Evolutionary conservation across 208 protist genomes (phyloP), one percentile per base, ranked within the genome.

Genomic region (Acanthamoeba rhysodes): DNA sequence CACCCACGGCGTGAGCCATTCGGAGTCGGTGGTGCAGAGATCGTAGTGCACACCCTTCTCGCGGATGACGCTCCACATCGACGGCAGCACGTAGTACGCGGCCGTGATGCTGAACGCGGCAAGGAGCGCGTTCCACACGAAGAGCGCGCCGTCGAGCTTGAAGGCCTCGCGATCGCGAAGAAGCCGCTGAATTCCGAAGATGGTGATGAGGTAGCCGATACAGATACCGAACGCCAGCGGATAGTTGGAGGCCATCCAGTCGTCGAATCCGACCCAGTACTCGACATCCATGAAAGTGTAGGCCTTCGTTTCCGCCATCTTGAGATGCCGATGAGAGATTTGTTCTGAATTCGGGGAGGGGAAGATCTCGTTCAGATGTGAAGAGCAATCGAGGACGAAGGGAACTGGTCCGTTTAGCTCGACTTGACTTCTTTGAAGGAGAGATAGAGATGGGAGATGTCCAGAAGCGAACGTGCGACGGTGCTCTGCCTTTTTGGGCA

Each of bases 121-220:
- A 7, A 93, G 59, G 2, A 76, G 34, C 9, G 68, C 66, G 41
- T 93, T 93, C 88, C 88, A 93, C 88, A 70, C 24, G 88, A 93
- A 78, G 59, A 93, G 50, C 22, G 88, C 27, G n/a, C 88, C 45
- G 24, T 29, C 18, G 27, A 93, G 88, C n/a, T 48, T 20, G 88
- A 93, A 90, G 48, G 45, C 29, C 55, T 90, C 50, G 7, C 55
- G 45, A 32, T 55, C 29, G 80, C 80, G 80, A 12, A 90, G 24
- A 9, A 66, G 24, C 24, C 80, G 45, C 55, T 90, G 80, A 24
- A 90, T 55, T 24, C 48, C 37, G 80, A 90, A 90, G 45, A 90
- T 90, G 45, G 80, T 62, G 24, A 90, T 45, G 48, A 64, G 50
- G 45, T 90, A 90, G 48, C 45, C 80, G 48, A 90, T 37, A 27